These are phyloP conservation scores for Dactylorhiza incarnata DNA, from an alignment of 106 monocot species.

Conservation along the genomic window DNA sequence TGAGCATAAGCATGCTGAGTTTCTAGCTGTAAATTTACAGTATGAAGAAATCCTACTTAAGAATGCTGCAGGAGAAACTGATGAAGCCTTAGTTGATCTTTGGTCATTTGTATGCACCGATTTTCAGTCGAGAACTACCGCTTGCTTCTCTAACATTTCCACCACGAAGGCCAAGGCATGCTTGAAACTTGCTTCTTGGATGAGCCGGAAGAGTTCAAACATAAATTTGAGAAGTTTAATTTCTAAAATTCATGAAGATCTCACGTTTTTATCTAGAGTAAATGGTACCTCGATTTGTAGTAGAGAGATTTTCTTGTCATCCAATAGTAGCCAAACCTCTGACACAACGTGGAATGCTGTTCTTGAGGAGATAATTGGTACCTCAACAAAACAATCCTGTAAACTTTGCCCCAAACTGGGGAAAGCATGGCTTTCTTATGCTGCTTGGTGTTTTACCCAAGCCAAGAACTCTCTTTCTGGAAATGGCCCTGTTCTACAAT, in stretches of 20 bases:
- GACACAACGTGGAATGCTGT: slow-evolving; percentile 21
- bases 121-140: slow-evolving; percentile 29
- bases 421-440: slow-evolving; percentile 94
- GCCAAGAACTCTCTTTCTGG: slow-evolving; percentile 44
- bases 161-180: slow-evolving; percentile 77
- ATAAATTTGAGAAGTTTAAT: slow-evolving; percentile 38
- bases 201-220: slow-evolving; percentile 37
- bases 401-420: slow-evolving; percentile 61
- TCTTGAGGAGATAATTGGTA: slow-evolving; percentile 74
- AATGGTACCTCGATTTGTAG: slow-evolving; percentile 12
- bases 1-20: slow-evolving; percentile 23
- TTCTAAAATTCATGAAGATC: slow-evolving; percentile 52
- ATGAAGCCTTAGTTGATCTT: slow-evolving; percentile 59
- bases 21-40: slow-evolving; percentile 42
- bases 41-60: slow-evolving; percentile 74
- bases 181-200: slow-evolving; percentile 78
- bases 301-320: background rate
- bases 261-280: slow-evolving; percentile 11
- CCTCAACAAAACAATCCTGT: slow-evolving; percentile 50
- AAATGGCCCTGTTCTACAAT: slow-evolving; percentile 27
- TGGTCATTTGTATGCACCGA: slow-evolving; percentile 52
- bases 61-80: slow-evolving; percentile 60
- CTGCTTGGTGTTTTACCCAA: slow-evolving; percentile 91
- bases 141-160: slow-evolving; percentile 20
- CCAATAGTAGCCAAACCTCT: slow-evolving; percentile 11